phyloP scores from a whole-genome alignment of 352 stramenopile genomes.

The Paralagenidium karlingii region DNA sequence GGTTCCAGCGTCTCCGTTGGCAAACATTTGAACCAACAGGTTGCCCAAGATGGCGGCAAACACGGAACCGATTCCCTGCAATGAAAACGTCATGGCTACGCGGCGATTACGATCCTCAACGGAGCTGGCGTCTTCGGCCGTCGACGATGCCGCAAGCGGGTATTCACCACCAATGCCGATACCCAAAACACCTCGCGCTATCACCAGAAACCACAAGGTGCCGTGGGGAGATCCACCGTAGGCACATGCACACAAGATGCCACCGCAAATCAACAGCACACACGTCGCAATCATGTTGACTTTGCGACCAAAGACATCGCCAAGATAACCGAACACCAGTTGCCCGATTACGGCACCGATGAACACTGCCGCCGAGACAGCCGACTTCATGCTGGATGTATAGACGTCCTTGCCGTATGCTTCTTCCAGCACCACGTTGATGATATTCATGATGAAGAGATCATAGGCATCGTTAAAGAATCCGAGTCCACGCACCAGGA shows the following conservation, averaged over 20 bases:
- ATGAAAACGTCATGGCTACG: constrained; percentile 10
- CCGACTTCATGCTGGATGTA: constrained; percentile 4
- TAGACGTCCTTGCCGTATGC: constrained; percentile 23
- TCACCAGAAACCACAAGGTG: constrained; percentile 8
- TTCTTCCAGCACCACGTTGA: constrained; percentile 73
- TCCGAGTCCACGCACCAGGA: constrained; percentile 50
- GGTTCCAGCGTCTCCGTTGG: background rate
- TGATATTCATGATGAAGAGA: constrained; percentile 73
- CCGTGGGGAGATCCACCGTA: constrained; percentile 4
- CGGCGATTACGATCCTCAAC: constrained; percentile 5
- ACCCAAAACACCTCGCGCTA: constrained; percentile 8
- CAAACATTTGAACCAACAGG: constrained; percentile 6
- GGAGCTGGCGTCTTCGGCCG: constrained; percentile 6
- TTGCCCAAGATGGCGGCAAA: constrained; percentile 3
- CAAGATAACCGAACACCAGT: constrained; percentile 5
- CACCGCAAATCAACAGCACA: constrained; percentile 6
- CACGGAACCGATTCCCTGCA: constrained; percentile 8
- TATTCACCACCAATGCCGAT: constrained; percentile 12
- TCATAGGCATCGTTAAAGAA: constrained; percentile 76
- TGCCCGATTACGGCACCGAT: constrained; percentile 8
- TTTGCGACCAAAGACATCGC: constrained; percentile 8
- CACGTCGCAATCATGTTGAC: constrained; percentile 11
- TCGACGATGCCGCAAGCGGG: constrained; percentile 7
- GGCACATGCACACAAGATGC: constrained; percentile 6
- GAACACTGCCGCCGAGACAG: constrained; percentile 5